Conservation (phyloP, 2,329 filamentous ascomycete species). For the Colletotrichum shisoi region DNA sequence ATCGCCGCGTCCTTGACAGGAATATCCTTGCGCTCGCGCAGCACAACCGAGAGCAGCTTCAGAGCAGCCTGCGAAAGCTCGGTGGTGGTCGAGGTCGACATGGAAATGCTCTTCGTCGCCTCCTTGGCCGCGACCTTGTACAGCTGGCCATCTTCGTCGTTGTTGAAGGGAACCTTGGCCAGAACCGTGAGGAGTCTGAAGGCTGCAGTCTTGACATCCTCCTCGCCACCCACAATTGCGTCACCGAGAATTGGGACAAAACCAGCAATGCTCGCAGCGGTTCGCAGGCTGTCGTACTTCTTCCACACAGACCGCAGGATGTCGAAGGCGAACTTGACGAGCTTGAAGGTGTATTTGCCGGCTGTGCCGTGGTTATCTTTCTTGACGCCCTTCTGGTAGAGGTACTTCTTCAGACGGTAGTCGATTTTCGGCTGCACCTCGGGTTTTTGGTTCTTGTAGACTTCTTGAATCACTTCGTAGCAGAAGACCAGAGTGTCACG, state of each 20-base stretch:
- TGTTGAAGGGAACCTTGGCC: conserved; percentile 80
- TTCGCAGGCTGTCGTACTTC: conserved; percentile 83
- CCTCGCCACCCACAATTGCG: conserved; percentile 80
- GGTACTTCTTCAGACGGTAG: conserved; percentile 72
- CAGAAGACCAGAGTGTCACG: conserved; percentile 91
- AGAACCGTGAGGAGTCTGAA: conserved; percentile 86
- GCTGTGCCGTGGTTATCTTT: conserved; percentile 76
- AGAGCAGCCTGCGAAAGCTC: conserved; percentile 87
- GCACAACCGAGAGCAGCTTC: conserved; percentile 84
- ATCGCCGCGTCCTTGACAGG: conserved; percentile 81
- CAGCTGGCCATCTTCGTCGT: conserved; percentile 69
- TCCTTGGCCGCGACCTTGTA: conserved; percentile 84
- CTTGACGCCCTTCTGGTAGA: conserved; percentile 81
- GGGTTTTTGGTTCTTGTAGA: conserved; percentile 71
- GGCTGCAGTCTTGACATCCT: conserved; percentile 90
- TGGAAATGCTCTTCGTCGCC: conserved; percentile 81
- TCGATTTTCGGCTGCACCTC: conserved; percentile 64
- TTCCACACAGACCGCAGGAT: conserved; percentile 84
- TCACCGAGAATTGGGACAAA: conserved; percentile 92
- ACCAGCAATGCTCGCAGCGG: conserved; percentile 78
- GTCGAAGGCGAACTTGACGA: conserved; percentile 87
- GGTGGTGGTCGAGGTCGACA: conserved; percentile 77
- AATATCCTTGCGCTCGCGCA: conserved; percentile 81
- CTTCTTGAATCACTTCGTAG: conserved; percentile 90
- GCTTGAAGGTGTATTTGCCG: conserved; percentile 84